Evolutionary conservation across 176 grass and related monocot genomes (phyloP).

Genomic region (Triticum timopheevii): DNA sequence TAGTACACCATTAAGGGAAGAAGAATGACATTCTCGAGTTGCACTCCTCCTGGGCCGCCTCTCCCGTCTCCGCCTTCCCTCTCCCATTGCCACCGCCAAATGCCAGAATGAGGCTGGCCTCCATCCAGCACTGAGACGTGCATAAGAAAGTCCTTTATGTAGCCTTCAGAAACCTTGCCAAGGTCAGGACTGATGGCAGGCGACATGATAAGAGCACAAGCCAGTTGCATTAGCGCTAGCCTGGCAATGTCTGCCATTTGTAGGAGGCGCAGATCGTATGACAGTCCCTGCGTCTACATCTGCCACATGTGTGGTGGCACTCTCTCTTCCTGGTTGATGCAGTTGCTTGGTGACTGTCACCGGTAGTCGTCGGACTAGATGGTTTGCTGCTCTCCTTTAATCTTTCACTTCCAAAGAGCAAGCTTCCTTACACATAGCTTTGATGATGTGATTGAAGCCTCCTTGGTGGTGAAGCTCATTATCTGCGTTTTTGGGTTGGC

Average conservation of each 20-base stretch:
- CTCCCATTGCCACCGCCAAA: not conserved
- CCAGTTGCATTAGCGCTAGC: not conserved
- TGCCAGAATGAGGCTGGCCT: not conserved
- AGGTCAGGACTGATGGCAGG: slow-evolving; percentile 1
- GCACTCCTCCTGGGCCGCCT: not conserved
- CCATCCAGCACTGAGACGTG: not conserved
- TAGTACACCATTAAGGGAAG: not conserved
- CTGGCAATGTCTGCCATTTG: not conserved
- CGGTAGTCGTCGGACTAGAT: not conserved
- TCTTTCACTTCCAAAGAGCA: not conserved
- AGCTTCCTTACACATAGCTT: not conserved
- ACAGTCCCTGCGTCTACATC: not conserved
- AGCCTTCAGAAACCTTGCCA: not conserved
- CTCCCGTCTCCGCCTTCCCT: not conserved
- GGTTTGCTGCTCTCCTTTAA: not conserved
- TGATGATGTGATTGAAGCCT: not conserved
- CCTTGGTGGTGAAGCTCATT: not conserved
- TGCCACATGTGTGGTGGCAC: not conserved
- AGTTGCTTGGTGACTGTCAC: not conserved
- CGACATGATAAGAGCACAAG: not conserved
- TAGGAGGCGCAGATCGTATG: not conserved
- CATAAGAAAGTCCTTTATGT: not conserved
- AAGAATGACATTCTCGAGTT: not conserved
- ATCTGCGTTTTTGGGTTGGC: not conserved
- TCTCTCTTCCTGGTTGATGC: not conserved